Evolutionary conservation across 495 filamentous ascomycete species (phyloP).

Genomic region (Podospora appendiculata): DNA sequence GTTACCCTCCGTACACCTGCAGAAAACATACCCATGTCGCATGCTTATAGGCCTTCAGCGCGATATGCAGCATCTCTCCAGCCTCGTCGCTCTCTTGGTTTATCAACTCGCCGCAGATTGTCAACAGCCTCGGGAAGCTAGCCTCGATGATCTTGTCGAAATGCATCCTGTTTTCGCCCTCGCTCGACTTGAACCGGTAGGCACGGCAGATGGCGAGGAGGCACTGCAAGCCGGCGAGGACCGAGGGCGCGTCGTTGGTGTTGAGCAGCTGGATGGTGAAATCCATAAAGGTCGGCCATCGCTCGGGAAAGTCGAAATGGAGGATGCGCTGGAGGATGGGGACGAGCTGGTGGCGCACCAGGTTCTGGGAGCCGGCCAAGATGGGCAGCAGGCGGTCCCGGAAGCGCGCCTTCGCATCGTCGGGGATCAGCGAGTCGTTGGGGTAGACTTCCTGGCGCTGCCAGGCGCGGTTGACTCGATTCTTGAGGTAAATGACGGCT

Average conservation of each 20-base stretch:
- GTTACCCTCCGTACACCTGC: not conserved
- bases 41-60: slow-evolving; percentile 95
- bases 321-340: slow-evolving; percentile 93
- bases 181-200: slow-evolving; percentile 76
- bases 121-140: slow-evolving; percentile 83
- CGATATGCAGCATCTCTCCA: slow-evolving; percentile 90
- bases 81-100: slow-evolving; percentile 87
- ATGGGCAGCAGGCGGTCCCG: slow-evolving; percentile 81
- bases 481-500: slow-evolving; percentile 98
- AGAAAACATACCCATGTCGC: slow-evolving; percentile 75
- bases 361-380: slow-evolving; percentile 68
- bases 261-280: slow-evolving; percentile 81
- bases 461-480: slow-evolving; percentile 90
- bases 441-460: slow-evolving; percentile 63
- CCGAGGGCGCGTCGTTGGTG: slow-evolving; percentile 72
- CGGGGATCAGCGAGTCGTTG: slow-evolving; percentile 61
- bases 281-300: slow-evolving; percentile 89
- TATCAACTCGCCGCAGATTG: slow-evolving; percentile 78
- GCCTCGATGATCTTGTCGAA: slow-evolving; percentile 91
- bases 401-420: slow-evolving; percentile 82
- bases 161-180: slow-evolving; percentile 68
- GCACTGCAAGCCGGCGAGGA: slow-evolving; percentile 90
- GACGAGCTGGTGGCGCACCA: slow-evolving; percentile 82
- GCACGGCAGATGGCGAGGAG: slow-evolving; percentile 86
- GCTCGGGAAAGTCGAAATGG: slow-evolving; percentile 86